These are phyloP conservation scores for Citrus trifoliata DNA, from an alignment of 345 rosid genomes.

Conservation along the genomic window DNA sequence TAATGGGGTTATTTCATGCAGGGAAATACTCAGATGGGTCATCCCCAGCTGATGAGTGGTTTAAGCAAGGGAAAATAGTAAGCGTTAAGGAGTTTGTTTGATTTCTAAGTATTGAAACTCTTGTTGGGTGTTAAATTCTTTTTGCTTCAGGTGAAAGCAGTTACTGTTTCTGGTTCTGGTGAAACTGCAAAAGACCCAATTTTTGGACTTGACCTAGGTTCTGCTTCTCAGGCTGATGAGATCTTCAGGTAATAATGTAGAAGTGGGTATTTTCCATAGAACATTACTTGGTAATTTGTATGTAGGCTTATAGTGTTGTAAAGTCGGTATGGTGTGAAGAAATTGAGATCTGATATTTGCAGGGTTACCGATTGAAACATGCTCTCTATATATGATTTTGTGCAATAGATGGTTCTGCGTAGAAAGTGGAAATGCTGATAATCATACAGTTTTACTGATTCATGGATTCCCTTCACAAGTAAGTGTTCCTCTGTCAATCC, in stretches of 20 bases:
- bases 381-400: conserved; percentile 52
- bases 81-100: background rate
- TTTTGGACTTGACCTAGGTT: conserved; percentile 85
- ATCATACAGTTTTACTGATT: conserved; percentile 62
- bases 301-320: background rate
- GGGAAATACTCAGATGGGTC: conserved; percentile 89
- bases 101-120: background rate
- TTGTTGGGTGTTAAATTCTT: background rate
- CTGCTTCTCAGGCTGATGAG: conserved; percentile 74
- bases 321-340: background rate
- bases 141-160: conserved; percentile 65
- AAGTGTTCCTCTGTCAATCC: conserved; percentile 8
- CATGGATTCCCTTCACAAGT: conserved; percentile 98
- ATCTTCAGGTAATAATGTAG: conserved; percentile 55
- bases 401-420: conserved; percentile 92
- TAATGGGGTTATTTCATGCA: conserved; percentile 17
- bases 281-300: too few relatives aligned
- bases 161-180: conserved; percentile 62
- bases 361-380: conserved; percentile 51
- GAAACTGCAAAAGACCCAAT: conserved; percentile 81
- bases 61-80: conserved; percentile 78
- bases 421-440: conserved; percentile 61
- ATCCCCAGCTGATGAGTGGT: conserved; percentile 79
- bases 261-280: too few relatives aligned
- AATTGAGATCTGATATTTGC: conserved; percentile 52